Conservation (phyloP, 805 yeast species). For the Clavispora carvajalis region DNA sequence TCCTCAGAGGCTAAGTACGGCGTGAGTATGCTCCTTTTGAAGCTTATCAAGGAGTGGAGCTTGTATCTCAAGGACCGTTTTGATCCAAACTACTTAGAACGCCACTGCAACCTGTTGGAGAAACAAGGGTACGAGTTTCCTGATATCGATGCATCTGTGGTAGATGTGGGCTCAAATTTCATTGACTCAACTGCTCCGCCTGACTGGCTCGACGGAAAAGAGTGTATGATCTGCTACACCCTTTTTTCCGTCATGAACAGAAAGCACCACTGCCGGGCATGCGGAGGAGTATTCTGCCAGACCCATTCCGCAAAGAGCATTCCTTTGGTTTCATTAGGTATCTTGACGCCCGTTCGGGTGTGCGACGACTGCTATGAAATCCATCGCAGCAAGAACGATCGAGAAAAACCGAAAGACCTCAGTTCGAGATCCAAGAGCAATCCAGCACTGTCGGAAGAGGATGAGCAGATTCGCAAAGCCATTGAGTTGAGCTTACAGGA, state of each 20-base stretch:
- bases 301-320: constrained; percentile 71
- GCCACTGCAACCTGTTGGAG: constrained; percentile 54
- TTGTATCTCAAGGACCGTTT: constrained; percentile 63
- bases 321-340: constrained; percentile 79
- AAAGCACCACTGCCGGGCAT: constrained; percentile 94
- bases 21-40: constrained; percentile 58
- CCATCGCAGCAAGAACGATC: constrained; percentile 34
- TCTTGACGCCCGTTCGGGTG: constrained; percentile 83
- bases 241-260: constrained; percentile 77
- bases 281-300: constrained; percentile 93
- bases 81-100: constrained; percentile 60
- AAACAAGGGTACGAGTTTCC: constrained; percentile 69
- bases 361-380: constrained; percentile 85
- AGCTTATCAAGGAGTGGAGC: constrained; percentile 72
- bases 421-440: not conserved
- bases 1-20: constrained; percentile 21
- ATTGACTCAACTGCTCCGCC: constrained; percentile 92
- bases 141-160: constrained; percentile 23
- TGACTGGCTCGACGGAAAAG: constrained; percentile 94
- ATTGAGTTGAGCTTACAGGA: constrained; percentile 75
- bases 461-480: constrained; percentile 73
- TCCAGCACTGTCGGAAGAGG: constrained; percentile 35
- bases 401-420: not conserved
- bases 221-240: constrained; percentile 89
- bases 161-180: constrained; percentile 42